Evolutionary conservation across 2,329 filamentous ascomycete species (phyloP).

Genomic region (Aspergillus novoparasiticus): DNA sequence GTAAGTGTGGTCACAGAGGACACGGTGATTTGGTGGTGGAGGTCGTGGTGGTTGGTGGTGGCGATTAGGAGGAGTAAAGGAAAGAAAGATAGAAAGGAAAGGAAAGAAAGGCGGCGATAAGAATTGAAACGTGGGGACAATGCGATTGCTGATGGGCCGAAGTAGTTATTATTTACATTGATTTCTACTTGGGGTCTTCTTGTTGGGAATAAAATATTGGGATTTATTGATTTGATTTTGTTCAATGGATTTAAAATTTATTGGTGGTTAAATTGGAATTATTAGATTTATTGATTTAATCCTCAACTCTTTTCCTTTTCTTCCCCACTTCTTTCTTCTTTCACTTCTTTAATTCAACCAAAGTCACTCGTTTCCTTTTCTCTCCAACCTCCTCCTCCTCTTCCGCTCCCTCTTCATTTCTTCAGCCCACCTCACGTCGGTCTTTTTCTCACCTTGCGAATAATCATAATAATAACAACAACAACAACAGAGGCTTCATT

Average conservation of each 20-base stretch:
- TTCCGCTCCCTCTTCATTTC: constrained; percentile 5
- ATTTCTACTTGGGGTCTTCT: no score
- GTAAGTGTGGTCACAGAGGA: background rate
- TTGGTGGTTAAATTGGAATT: background rate
- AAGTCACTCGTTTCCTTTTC: background rate
- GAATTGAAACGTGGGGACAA: constrained; percentile 17
- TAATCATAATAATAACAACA: background rate
- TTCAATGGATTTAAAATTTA: no score
- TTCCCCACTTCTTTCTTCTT: constrained; percentile 7
- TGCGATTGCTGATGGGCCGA: constrained; percentile 19
- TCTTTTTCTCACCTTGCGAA: background rate
- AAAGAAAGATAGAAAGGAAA: background rate
- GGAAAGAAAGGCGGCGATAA: background rate
- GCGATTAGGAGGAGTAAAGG: constrained; percentile 9
- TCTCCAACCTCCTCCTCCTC: background rate
- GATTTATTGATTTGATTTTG: no score
- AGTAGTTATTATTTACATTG: no score
- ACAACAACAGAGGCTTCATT: background rate
- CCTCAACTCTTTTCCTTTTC: constrained; percentile 4
- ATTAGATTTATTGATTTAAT: background rate
- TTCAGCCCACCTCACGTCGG: background rate
- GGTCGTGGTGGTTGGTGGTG: background rate
- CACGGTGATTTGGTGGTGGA: background rate
- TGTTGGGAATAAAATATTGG: no score
- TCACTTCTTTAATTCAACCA: background rate